These are phyloP conservation scores for Aspergillus candidus DNA, from an alignment of 2,329 filamentous ascomycete species.

Conservation along the genomic window DNA sequence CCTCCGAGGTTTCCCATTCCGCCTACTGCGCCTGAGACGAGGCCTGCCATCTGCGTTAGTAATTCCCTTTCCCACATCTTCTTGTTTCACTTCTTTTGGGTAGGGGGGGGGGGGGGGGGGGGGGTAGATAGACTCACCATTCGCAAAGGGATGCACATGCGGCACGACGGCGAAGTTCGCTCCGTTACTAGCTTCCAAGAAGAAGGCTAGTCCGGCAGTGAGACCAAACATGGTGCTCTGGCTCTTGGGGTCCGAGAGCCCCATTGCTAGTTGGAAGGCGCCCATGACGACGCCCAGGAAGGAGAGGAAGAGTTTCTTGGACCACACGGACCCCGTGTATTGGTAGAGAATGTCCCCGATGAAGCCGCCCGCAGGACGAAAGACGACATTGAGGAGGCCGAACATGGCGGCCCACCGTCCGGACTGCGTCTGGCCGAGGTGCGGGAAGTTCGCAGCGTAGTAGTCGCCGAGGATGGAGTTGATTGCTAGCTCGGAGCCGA, in stretches of 20 bases:
- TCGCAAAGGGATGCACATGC: constrained; percentile 76
- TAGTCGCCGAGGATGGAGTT: constrained; percentile 57
- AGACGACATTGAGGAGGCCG: constrained; percentile 47
- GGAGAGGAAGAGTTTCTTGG: constrained; percentile 59
- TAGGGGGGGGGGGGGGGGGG: no score
- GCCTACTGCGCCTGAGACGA: constrained; percentile 71
- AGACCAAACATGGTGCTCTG: constrained; percentile 67
- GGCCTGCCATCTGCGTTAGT: constrained; percentile 27
- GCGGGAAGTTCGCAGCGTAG: constrained; percentile 52
- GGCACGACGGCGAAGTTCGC: constrained; percentile 82
- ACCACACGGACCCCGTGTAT: constrained; percentile 49
- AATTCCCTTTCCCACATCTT: neutral
- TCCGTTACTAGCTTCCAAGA: constrained; percentile 78
- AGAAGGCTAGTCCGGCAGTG: constrained; percentile 69
- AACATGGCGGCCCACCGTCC: constrained; percentile 54
- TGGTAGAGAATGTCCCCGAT: constrained; percentile 53
- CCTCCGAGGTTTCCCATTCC: constrained; percentile 80
- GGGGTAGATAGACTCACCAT: constrained; percentile 48
- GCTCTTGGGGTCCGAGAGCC: constrained; percentile 56
- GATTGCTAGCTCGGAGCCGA: constrained; percentile 55
- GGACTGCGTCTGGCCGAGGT: constrained; percentile 49
- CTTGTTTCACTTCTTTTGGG: neutral
- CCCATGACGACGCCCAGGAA: constrained; percentile 52
- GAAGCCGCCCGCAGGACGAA: constrained; percentile 45
- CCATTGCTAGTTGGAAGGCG: constrained; percentile 57